Base-by-base conservation (phyloP, 495 filamentous ascomycete species). In the Astrothelium subdiscretum region DNA sequence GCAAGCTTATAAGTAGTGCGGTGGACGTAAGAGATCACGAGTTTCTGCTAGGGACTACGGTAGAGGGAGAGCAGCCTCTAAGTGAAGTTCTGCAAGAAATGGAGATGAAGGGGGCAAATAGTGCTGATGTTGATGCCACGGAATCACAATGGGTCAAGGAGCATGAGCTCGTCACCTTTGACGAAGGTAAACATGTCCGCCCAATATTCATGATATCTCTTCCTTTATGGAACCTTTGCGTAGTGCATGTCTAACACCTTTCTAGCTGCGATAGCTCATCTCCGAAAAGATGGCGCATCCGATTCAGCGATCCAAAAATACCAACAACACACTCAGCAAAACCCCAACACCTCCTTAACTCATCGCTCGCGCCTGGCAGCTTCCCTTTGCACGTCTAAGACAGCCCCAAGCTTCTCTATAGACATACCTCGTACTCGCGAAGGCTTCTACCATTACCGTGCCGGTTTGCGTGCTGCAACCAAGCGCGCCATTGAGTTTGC, bases 11-110 rank as follows among this genome's bases (percentile, higher is more conserved):
- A 60, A 92, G 86, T 65, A 94, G 88, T 62, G 88, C 91, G 0
- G 86, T 98, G 66, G 94, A 98, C 72, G 84, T 89, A 2, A 86
- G 94, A 44, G 94, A 98, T 70, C 94, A 98, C 72, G 92, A 97
- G 72, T 97, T 90, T 78, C 96, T 98, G 66, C 83, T 94, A 31
- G 94, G 94, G 57, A 83, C 95, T 0, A 81, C 87, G 1, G 80
- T 85, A 59, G 84, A 88, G 22, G 78, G 84, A 3, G 76, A 82
- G 15, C 84, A 89, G 67, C 86, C 92, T 6, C 77, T 98, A 6
- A 87, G 91, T 26, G 94, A 98, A 75, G 89, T 83, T 0, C 77
- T 98, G n/a, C 91, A 96, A 62, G 79, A 79, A 20, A 96, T 97
- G 87, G 94, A 98, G 70, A 76, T 84, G 40, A 72, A 79, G 8